Base-by-base conservation (phyloP, 306 rosid species). In the Cucurbita argyrosperma region DNA sequence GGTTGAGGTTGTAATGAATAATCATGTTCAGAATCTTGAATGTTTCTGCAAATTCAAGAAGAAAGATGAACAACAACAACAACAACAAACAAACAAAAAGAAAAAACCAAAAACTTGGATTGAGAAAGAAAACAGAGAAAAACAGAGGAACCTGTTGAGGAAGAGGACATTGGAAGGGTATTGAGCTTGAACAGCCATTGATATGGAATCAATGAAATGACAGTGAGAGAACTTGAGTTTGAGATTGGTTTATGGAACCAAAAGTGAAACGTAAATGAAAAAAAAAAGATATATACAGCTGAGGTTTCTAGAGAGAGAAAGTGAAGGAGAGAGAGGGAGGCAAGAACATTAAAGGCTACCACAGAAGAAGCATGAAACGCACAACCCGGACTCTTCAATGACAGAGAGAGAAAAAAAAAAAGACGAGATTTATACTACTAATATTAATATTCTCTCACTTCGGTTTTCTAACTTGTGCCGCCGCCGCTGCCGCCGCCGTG, bases 171-270 rank as follows among this genome's bases (percentile, higher is more conserved):
- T 94, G 60, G 95, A 94, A 21, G 97, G 97, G 79, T 91, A 91
- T 80, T 94, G 99, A 87, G 99, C 99, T 87, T 94, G 99, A 75
- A 94, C 99, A 5, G 99, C 97, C 99, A 94, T 92, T 67, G 76
- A 71, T 73, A 68, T 47, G 79, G 79, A 46, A 61, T 62, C 30
- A 60, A 56, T 13, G 60, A 2, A 67, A 30, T 30, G 35, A 30
- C 4, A 30, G 4, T 30, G 4, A 57, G 73, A 18, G 53, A 71
- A 26, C 26, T 26, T 26, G 26, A 26, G 26, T 26, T 26, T 26
- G 66, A 50, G 30, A 47, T 65, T 37, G 18, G 4, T 67, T 18
- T 40, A 42, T 42, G 4, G 50, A 19, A 40, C 10, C 5, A 15
- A 65, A 42, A 40, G 43, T 18, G 71, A 45, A 66, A 66, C 16